phyloP scores from a whole-genome alignment of 2,329 filamentous ascomycete species.

The Cladorrhinum sp. region DNA sequence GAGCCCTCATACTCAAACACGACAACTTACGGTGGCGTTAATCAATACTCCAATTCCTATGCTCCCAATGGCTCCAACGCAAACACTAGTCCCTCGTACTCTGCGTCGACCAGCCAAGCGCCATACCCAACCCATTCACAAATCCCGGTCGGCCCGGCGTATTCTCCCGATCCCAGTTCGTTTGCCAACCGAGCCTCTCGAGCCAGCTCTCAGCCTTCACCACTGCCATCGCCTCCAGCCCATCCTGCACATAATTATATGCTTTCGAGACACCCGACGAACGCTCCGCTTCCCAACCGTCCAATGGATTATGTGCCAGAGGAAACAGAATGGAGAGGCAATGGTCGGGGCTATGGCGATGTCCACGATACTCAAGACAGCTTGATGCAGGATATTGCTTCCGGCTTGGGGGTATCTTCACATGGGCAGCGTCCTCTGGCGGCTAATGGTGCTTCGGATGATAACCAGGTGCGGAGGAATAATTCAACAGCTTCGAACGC shows the following conservation, averaged over 20 bases:
- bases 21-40: conserved; percentile 22
- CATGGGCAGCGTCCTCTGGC: conserved; percentile 41
- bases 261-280: conserved; percentile 57
- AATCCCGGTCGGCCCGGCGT: conserved; percentile 52
- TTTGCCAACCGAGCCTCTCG: conserved; percentile 45
- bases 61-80: conserved; percentile 40
- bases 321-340: conserved; percentile 40
- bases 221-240: conserved; percentile 43
- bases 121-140: conserved; percentile 53
- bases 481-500: conserved; percentile 47
- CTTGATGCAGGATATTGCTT: conserved; percentile 58
- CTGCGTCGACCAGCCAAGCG: conserved; percentile 37
- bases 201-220: conserved; percentile 50
- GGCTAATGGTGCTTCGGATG: conserved; percentile 47
- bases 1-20: conserved; percentile 26
- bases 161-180: conserved; percentile 46
- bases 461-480: conserved; percentile 45
- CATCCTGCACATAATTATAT: conserved; percentile 40
- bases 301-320: conserved; percentile 46
- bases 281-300: conserved; percentile 56
- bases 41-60: conserved; percentile 37
- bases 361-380: conserved; percentile 48
- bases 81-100: conserved; percentile 36
- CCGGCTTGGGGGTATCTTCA: conserved; percentile 44
- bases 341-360: conserved; percentile 34